Evolutionary conservation across 257 asterid species (phyloP), one percentile per base, ranked within the genome.

Genomic region (Lithospermum erythrorhizon): DNA sequence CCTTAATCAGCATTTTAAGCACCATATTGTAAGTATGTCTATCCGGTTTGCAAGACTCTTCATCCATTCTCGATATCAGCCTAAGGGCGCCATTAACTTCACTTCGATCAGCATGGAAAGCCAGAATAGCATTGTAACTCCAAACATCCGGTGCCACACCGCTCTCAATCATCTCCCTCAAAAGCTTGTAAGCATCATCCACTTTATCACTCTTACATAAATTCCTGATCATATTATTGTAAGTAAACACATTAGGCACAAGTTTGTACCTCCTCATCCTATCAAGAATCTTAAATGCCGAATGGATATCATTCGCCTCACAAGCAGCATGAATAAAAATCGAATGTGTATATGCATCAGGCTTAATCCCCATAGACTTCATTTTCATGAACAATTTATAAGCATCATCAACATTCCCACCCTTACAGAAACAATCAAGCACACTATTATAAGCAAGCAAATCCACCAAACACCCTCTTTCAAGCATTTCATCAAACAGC

Each of bases 401-500:
- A 0, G 96, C 98, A 69, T 86, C 93, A 51, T 81, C 84, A 25
- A 85, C 77, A 68, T 79, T 74, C 65, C 89, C 90, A 23, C 87
- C 95, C 63, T 81, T 88, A 68, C 95, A 91, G 54, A 88, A 29
- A 20, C 94, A 83, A 30, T 82, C 90, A 64, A 91, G 67, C 24
- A 86, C 56, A 65, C 85, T 72, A 61, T 91, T 88, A 78, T 82
- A 86, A 70, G 97, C 94, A 61, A 72, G 89, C 79, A 91, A 76
- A 77, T 91, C 97, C 1, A 76, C 70, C 9, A 6, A 62, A 65
- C 74, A 72, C 0, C 86, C 90, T 70, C 89, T 75, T 23, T 76
- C 81, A 57, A 82, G 78, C 95, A 91, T 84, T 82, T 84, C 98
- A 41, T 86, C 95, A 6, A 86, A 91, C 70, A 91, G 61, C 56